Conservation (phyloP, 2,329 filamentous ascomycete species). For the Fusarium sp. region DNA sequence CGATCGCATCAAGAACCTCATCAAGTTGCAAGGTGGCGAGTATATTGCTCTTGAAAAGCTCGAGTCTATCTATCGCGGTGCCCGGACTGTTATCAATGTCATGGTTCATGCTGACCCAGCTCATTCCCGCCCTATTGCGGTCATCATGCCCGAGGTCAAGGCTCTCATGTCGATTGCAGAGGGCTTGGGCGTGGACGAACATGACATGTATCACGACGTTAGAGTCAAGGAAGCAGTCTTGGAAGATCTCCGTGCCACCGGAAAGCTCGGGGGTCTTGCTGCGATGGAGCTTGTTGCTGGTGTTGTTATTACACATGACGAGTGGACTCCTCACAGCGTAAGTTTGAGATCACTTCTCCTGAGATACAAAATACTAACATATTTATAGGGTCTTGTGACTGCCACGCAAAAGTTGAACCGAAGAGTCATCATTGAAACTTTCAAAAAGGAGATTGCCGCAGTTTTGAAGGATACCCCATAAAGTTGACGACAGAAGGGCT, state of each 20-base stretch:
- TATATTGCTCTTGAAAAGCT: constrained; percentile 98
- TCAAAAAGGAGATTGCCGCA: not conserved
- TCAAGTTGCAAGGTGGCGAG: constrained; percentile 94
- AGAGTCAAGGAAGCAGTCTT: constrained; percentile 69
- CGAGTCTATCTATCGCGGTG: constrained; percentile 87
- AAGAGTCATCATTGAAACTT: constrained; percentile 40
- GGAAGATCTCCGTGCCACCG: constrained; percentile 74
- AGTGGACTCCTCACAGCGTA: constrained; percentile 87
- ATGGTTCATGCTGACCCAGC: constrained; percentile 83
- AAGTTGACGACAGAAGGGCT: not conserved
- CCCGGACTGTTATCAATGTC: constrained; percentile 81
- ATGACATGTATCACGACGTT: constrained; percentile 72
- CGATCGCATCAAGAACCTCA: constrained; percentile 96
- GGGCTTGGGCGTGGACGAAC: constrained; percentile 70
- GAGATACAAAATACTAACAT: constrained; percentile 11
- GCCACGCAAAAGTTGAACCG: constrained; percentile 70
- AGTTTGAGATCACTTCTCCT: constrained; percentile 49
- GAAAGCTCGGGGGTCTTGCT: constrained; percentile 71
- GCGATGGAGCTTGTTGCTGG: constrained; percentile 80
- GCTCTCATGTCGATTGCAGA: constrained; percentile 67
- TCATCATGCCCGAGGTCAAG: constrained; percentile 76
- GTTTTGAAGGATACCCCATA: not conserved
- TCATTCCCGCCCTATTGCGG: constrained; percentile 80
- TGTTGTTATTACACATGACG: constrained; percentile 82
- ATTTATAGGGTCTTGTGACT: constrained; percentile 64